Evolutionary conservation across 495 filamentous ascomycete species (phyloP).

Genomic region (Tuber melanosporum): DNA sequence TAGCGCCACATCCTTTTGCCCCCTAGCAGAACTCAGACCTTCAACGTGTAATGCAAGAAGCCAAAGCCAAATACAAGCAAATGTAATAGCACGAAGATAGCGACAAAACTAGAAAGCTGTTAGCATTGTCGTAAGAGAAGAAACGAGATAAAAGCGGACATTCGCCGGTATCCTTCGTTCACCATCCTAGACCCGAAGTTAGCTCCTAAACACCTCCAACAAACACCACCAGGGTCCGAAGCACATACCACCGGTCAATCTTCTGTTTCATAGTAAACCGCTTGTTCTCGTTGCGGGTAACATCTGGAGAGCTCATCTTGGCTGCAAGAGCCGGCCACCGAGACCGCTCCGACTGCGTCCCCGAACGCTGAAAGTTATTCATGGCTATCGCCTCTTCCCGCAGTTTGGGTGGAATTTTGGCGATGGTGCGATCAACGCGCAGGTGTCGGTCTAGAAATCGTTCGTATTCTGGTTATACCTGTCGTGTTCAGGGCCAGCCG

Average conservation of each 20-base stretch:
- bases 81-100: constrained; percentile 61
- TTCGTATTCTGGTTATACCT: not conserved
- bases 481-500: constrained; percentile 41
- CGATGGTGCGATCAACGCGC: constrained; percentile 29
- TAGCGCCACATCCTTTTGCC: not conserved
- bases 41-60: constrained; percentile 67
- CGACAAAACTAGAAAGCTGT: constrained; percentile 54
- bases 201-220: constrained; percentile 7
- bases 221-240: not conserved
- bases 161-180: constrained; percentile 67
- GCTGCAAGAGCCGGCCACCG: constrained; percentile 64
- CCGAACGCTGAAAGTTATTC: constrained; percentile 33
- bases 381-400: constrained; percentile 18
- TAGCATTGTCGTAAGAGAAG: constrained; percentile 32
- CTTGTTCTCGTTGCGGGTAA: constrained; percentile 57
- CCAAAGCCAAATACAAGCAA: constrained; percentile 63
- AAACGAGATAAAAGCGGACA: constrained; percentile 48
- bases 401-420: constrained; percentile 11
- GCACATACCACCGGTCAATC: constrained; percentile 49
- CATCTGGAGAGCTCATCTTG: constrained; percentile 64
- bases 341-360: constrained; percentile 51
- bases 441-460: constrained; percentile 4
- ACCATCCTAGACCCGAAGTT: constrained; percentile 57
- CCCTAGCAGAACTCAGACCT: constrained; percentile 40
- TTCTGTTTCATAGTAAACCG: constrained; percentile 52